These are phyloP conservation scores for Exobasidium cylindrosporum DNA, from an alignment of 1,284 basidiomycete species.

Conservation along the genomic window DNA sequence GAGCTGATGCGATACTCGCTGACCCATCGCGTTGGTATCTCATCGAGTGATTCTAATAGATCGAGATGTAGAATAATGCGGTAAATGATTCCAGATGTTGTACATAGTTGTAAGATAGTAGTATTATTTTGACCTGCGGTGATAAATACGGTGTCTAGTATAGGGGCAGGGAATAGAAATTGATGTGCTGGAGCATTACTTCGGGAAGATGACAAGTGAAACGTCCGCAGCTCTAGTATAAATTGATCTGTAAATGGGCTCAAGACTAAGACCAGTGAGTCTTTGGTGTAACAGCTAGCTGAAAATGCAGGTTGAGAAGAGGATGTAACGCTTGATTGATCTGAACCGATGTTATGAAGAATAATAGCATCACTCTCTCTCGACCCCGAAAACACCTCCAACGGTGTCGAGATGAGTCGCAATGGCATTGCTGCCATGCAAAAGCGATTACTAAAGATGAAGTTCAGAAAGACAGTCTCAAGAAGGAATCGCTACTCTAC, in stretches of 20 bases:
- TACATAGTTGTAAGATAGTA: neutral
- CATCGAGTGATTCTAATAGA: conserved; percentile 9
- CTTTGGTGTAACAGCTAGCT: neutral
- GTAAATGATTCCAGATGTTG: neutral
- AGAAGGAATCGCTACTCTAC: no score
- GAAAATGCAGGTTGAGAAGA: neutral
- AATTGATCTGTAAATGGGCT: conserved; percentile 1
- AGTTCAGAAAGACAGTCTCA: no score
- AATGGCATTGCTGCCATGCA: conserved; percentile 1
- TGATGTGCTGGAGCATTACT: conserved; percentile 2
- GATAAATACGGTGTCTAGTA: neutral
- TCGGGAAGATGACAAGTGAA: neutral
- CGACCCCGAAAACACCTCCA: neutral
- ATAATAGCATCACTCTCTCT: neutral
- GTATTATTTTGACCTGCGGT: neutral
- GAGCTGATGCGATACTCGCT: neutral
- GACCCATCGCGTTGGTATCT: conserved; percentile 8
- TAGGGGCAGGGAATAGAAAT: conserved; percentile 3
- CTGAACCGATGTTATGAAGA: neutral
- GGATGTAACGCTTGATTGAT: neutral
- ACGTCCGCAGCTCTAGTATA: conserved; percentile 1
- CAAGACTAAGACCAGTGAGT: neutral
- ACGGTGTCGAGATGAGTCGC: neutral
- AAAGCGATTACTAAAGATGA: neutral
- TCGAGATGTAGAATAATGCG: conserved; percentile 5